Evolutionary conservation across 164 flowering plant genomes (phyloP).

Genomic region (Dillenia turbinata): DNA sequence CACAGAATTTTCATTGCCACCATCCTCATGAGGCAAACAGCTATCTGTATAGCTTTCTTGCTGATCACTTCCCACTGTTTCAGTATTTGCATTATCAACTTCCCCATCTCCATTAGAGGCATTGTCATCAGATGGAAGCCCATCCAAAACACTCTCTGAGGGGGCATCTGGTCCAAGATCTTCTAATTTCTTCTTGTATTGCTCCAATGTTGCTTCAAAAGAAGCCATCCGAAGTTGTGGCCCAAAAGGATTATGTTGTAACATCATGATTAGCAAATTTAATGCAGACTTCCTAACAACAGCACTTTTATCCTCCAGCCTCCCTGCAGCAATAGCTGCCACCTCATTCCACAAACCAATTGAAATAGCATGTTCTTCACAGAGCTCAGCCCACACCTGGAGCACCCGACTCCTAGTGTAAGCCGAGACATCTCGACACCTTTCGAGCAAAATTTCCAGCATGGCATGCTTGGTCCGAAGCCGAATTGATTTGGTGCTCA

Average conservation of each 20-base stretch:
- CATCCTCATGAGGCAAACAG: slow-evolving; percentile 38
- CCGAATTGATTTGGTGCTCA: slow-evolving; percentile 67
- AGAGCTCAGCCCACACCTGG: slow-evolving; percentile 97
- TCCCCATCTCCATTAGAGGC: slow-evolving; percentile 39
- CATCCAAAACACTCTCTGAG: slow-evolving; percentile 37
- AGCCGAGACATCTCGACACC: slow-evolving; percentile 93
- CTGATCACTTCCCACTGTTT: slow-evolving; percentile 19
- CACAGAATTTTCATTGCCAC: slow-evolving; percentile 41
- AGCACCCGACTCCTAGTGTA: slow-evolving; percentile 95
- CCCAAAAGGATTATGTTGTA: slow-evolving; percentile 98
- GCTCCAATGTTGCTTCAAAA: slow-evolving; percentile 85
- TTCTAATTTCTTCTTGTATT: slow-evolving; percentile 68
- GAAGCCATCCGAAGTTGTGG: slow-evolving; percentile 85
- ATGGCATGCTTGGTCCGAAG: slow-evolving; percentile 93
- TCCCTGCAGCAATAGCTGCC: slow-evolving; percentile 82
- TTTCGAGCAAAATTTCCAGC: slow-evolving; percentile 87
- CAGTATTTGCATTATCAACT: slow-evolving; percentile 31
- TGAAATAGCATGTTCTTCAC: slow-evolving; percentile 87
- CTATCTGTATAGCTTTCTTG: slow-evolving; percentile 72
- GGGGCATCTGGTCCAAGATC: slow-evolving; percentile 48
- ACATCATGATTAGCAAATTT: slow-evolving; percentile 80
- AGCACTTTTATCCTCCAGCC: slow-evolving; percentile 94
- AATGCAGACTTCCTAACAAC: slow-evolving; percentile 94
- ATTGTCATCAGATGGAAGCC: slow-evolving; percentile 32
- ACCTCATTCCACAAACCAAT: slow-evolving; percentile 98